Percentiles rank a stretch among this genome's conserved stretches.
Evolutionary conservation across 169 alveolate species (phyloP).

Genomic region (Eimeria maxima): DNA sequence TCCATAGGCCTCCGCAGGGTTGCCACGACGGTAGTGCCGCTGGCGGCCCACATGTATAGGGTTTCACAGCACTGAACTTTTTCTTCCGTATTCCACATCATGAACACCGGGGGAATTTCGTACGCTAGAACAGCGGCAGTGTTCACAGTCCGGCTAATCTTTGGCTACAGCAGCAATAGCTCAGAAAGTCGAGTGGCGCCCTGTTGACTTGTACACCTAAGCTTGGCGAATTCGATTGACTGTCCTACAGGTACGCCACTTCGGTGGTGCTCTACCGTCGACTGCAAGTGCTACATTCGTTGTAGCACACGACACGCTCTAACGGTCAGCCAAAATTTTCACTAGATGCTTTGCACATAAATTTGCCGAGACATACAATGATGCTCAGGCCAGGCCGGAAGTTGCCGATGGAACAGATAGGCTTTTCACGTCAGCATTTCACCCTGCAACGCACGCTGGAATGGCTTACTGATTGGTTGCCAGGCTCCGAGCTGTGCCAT

Average conservation of each 20-base stretch:
- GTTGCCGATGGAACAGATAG: neutral
- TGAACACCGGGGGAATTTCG: neutral
- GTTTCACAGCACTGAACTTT: neutral
- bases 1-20: neutral
- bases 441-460: neutral
- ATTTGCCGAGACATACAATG: neutral
- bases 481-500: neutral
- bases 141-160: neutral
- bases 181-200: neutral
- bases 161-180: neutral
- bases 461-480: neutral
- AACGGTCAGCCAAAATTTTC: neutral
- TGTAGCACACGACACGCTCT: neutral
- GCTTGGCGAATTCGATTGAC: neutral
- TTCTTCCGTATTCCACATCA: neutral
- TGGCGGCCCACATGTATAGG: slow-evolving; percentile 12
- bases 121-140: neutral
- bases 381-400: neutral
- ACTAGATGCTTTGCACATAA: neutral
- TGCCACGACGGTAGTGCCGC: neutral
- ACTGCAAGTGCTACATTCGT: neutral
- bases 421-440: neutral
- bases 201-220: neutral
- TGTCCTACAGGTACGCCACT: neutral
- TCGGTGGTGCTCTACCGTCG: neutral